These are phyloP conservation scores for Cryphonectria parasitica DNA, from an alignment of 2,329 filamentous ascomycete genomes.

Conservation along the genomic window DNA sequence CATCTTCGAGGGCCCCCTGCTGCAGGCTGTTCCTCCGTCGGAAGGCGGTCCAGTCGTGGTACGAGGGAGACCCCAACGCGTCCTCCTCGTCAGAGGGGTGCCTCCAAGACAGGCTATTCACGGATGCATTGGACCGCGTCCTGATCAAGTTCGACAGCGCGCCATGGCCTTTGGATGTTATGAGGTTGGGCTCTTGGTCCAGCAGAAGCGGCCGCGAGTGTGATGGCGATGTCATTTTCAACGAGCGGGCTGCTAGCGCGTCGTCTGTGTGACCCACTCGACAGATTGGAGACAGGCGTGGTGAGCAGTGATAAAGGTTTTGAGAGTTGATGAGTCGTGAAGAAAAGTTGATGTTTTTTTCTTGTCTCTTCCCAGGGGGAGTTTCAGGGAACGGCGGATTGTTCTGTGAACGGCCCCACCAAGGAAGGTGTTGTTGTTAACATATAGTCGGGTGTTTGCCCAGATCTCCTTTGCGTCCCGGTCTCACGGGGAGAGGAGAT, in stretches of 20 bases:
- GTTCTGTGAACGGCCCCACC: background rate
- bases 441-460: background rate
- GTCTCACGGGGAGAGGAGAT: background rate
- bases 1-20: constrained; percentile 20
- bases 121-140: constrained; percentile 51
- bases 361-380: too few species aligned
- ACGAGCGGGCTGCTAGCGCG: constrained; percentile 56
- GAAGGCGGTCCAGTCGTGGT: constrained; percentile 30
- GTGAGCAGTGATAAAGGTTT: background rate
- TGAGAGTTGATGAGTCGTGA: background rate
- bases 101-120: constrained; percentile 27
- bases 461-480: background rate
- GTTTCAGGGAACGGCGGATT: background rate
- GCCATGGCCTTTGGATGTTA: constrained; percentile 47
- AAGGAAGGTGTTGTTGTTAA: background rate
- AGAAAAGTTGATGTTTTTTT: background rate
- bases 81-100: constrained; percentile 26
- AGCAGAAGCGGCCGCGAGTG: constrained; percentile 36
- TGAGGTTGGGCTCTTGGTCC: constrained; percentile 55
- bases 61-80: constrained; percentile 11
- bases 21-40: constrained; percentile 24
- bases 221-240: constrained; percentile 44
- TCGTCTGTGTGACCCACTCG: background rate
- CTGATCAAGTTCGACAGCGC: constrained; percentile 42
- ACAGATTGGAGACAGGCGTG: background rate